Evolutionary conservation across 1,284 basidiomycete genomes (phyloP), one percentile per base, ranked within the genome.

Genomic region (Heliocybe sulcata): DNA sequence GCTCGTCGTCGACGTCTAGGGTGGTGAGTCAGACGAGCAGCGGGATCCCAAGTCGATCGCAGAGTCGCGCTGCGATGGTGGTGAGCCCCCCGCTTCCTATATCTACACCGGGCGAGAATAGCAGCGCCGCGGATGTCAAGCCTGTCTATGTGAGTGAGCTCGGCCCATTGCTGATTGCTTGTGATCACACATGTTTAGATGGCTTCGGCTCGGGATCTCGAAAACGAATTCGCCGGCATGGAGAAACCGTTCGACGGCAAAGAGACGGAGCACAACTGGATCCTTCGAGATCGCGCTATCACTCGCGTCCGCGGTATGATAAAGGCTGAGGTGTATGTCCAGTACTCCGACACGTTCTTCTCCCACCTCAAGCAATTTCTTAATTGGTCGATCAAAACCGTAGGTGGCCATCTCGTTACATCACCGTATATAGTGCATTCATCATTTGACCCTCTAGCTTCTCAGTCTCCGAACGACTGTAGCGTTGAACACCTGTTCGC

Each of bases 251-350:
- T 98, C 64, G 90, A 93, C 70, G 94, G 94, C 16, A 97, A 86
- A 71, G 97, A 99, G 72, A 93, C 91, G 0, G 96, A 99, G 66
- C 92, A 96, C 63, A 99, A 99, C 65, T 99, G 96, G 96, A 79
- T 83, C 45, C 74, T 78, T 23, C 81, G 96, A 58, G 96, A 99
- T 60, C 83, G 81, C 58, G 79, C 87, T 12, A 77, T 98, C 56
- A 76, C 85, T 50, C 81, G 84, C 16, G 84, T 99, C 10, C 82
- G 97, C 51, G 95, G 96, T 4, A 94, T 99, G 91, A 70, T 99
- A 58, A 90, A 87, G 60, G 92, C 90, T 26, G 87, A 89, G 49
- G 87, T 89, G 1, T 85, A 92, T 62, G 68, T 74, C 26, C 83
- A 89, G 55, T 94, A 87, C 63, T 68, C 77, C 1, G 88, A 92